Evolutionary conservation across 2,329 filamentous ascomycete genomes (phyloP), one percentile per base, ranked within the genome.

Genomic region (Zymoseptoria crescenta): DNA sequence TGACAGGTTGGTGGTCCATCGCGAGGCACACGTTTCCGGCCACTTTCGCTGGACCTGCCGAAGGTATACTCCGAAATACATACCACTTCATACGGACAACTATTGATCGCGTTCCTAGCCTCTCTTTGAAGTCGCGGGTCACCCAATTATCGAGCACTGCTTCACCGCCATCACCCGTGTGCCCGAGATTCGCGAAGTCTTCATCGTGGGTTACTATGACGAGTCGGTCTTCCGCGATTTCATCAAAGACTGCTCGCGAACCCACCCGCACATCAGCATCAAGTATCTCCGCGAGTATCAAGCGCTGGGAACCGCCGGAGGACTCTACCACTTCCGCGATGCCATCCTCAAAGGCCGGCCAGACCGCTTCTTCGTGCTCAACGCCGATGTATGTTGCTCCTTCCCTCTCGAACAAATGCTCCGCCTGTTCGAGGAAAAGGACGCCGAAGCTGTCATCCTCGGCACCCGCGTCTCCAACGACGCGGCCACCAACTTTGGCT

Each of bases 151-250:
- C 80, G 93, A 92, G 83, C 94, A 99, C 81, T 96, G 92, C 81
- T 84, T 99, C 74, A 89, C 88, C 71, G 91, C 94, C 70, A 84
- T 97, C 71, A 86, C 89, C 66, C 95, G 92, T 75, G 89, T 97
- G 61, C 88, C 90, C 70, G 88, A 89, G 71, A 90, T 99, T 76
- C 89, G 91, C 73, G 94, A 99, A 77, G 93, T 99, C 69, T 92
- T 94, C 80, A 87, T 99, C 72, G 95, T 99, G 72, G 94, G 94
- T 72, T 99, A 99, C 84, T 99, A 97, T 76, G 94, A 99, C 74
- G 94, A 97, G 79, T 83, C 85, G 51, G 90, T 97, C 70, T 96
- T 97, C 83, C 89, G 91, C 71, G 92, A 96, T 77, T 97, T 97
- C 79, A 96, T 97, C 81, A 96, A 96, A 77, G 89, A 96, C 73